A percentile compares a stretch with the other conserved stretches of the same genome.
phyloP scores from a whole-genome alignment of 1,139 yeast species.

The Geotrichum cucujoidarum region DNA sequence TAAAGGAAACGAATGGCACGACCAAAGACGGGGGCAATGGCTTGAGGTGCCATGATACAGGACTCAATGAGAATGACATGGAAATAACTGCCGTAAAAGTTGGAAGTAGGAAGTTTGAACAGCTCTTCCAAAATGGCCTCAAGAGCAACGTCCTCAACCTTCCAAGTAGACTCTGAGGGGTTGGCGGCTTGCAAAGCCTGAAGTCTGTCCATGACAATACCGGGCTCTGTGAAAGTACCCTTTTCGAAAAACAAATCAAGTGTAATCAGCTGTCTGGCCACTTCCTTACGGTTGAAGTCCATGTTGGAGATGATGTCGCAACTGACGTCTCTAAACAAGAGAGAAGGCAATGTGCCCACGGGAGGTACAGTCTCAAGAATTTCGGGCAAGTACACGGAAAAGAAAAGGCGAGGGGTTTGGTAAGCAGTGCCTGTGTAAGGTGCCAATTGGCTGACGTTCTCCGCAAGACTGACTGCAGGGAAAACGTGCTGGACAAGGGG shows the following conservation, averaged over 20 bases:
- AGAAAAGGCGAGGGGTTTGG: conserved; percentile 52
- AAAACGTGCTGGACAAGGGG: conserved; percentile 34
- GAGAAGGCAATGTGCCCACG: conserved; percentile 51
- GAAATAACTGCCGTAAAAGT: conserved; percentile 46
- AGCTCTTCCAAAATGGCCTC: conserved; percentile 77
- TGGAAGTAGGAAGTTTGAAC: conserved; percentile 56
- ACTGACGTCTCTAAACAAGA: conserved; percentile 69
- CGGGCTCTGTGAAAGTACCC: conserved; percentile 74
- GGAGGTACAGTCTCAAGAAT: conserved; percentile 71
- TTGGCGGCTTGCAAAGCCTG: conserved; percentile 39
- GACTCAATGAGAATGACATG: conserved; percentile 82
- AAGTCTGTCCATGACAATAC: conserved; percentile 73
- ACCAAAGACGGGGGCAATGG: conserved; percentile 93
- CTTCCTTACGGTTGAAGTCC: conserved; percentile 86
- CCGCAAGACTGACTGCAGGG: conserved; percentile 37
- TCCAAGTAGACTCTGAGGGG: conserved; percentile 58
- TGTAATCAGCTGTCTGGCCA: conserved; percentile 74
- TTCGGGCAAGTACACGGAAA: conserved; percentile 58
- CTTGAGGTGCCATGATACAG: conserved; percentile 79
- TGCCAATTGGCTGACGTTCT: conserved; percentile 20
- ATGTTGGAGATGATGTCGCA: conserved; percentile 71
- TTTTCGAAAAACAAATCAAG: conserved; percentile 69
- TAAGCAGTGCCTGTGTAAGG: conserved; percentile 18
- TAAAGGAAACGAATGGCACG: conserved; percentile 86
- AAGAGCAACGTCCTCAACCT: conserved; percentile 83